Conservation (phyloP, 1,284 basidiomycete genomes). For the Malassezia cuniculi region DNA sequence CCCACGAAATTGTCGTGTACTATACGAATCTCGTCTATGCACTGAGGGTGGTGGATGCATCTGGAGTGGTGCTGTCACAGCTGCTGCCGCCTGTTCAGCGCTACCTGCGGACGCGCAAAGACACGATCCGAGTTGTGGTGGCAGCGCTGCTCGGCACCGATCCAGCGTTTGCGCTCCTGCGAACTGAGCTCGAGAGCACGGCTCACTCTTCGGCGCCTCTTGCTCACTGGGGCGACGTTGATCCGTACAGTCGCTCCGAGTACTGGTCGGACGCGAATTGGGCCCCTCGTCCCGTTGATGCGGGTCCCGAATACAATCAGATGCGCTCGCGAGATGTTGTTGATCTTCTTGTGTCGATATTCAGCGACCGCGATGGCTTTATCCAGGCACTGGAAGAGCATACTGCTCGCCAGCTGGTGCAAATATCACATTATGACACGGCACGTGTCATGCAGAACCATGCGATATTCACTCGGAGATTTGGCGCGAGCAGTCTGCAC, state of each 20-base stretch:
- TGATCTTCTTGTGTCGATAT: constrained; percentile 39
- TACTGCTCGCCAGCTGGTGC: constrained; percentile 36
- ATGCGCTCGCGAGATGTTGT: constrained; percentile 36
- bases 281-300: constrained; percentile 14
- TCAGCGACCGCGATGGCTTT: constrained; percentile 38
- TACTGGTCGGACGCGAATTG: constrained; percentile 11
- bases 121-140: constrained; percentile 37
- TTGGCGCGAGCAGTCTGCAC: constrained; percentile 34
- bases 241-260: constrained; percentile 13
- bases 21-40: constrained; percentile 92
- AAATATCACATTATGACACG: constrained; percentile 27
- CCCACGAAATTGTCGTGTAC: constrained; percentile 74
- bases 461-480: constrained; percentile 38
- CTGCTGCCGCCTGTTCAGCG: constrained; percentile 32
- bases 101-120: constrained; percentile 32
- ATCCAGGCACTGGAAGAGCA: constrained; percentile 35
- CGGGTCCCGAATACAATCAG: constrained; percentile 29
- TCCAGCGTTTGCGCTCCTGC: constrained; percentile 30
- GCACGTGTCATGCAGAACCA: constrained; percentile 30
- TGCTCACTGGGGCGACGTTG: constrained; percentile 3
- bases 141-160: constrained; percentile 38
- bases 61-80: constrained; percentile 62
- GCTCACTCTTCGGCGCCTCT: background rate
- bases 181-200: constrained; percentile 27
- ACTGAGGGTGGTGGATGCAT: constrained; percentile 75